Evolutionary conservation across 768 basidiomycete genomes (phyloP), one percentile per base, ranked within the genome.

Genomic region (Filobasidium floriforme): DNA sequence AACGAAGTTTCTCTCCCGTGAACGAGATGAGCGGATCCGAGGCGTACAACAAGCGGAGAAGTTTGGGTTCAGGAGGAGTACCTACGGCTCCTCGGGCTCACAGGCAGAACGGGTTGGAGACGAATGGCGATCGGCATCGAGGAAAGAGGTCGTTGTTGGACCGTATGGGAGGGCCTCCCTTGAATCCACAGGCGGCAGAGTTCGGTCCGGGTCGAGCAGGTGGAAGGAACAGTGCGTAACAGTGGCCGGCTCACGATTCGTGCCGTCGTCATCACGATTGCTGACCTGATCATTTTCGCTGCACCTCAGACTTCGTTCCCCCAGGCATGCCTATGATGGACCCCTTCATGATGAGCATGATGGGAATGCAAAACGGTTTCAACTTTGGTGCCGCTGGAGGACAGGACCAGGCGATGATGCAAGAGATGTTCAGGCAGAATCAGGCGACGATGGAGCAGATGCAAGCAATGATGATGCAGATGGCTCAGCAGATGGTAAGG

Each of bases 391-490:
- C 41, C 40, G n/a, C n/a, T n/a, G 55, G 67, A 5, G 57, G 44
- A 41, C 84, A 88, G 84, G 86, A 90, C 75, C 87, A 88, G 84
- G 82, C 81, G 64, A 81, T 88, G 79, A 78, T 93, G 71, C 91
- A 92, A 78, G 90, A 90, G 75, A 87, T 92, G 84, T 87, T 92
- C 85, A 87, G 89, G 84, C 89, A 84, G 77, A 88, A 92, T 76
- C 90, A 90, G 88, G 88, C 89, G 29, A 82, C 93, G 73, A 92
- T 93, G 92, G 86, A 88, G 63, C 90, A 92, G 80, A 89, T 94
- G 86, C 89, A 89, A 49, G 83, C 86, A 37, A 86, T 85, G 41
- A 88, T 91, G 84, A 89, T 72, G 46, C 73, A 76, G 60, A 76
- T 78, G 79, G 70, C 73, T 9, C 75, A 78, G 61, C 77, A 74